Evolutionary conservation across 805 yeast species (phyloP).

Genomic region (Vanderwaltozyma yarrowii): DNA sequence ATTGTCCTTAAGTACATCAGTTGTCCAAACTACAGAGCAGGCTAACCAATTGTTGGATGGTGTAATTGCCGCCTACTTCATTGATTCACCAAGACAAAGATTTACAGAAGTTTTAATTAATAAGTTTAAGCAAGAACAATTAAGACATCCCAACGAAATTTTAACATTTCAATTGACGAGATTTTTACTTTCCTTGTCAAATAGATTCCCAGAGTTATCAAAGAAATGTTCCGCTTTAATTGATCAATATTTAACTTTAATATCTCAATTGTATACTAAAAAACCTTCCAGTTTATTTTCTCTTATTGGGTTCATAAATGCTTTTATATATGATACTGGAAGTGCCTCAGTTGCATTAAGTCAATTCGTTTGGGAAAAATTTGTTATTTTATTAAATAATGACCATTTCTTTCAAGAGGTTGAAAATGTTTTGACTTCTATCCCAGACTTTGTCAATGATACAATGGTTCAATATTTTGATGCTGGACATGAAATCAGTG

Average conservation of each 20-base stretch:
- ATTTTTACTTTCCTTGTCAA: slow-evolving; percentile 21
- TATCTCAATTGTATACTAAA: slow-evolving; percentile 8
- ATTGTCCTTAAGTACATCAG: slow-evolving; percentile 38
- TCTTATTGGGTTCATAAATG: slow-evolving; percentile 31
- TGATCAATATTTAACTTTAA: slow-evolving; percentile 16
- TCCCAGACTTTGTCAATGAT: slow-evolving; percentile 18
- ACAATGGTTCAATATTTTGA: slow-evolving; percentile 24
- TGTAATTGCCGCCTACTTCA: slow-evolving; percentile 37
- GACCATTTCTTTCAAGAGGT: slow-evolving; percentile 12
- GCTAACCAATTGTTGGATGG: slow-evolving; percentile 32
- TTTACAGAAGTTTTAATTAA: slow-evolving; percentile 32
- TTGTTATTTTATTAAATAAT: slow-evolving; percentile 8
- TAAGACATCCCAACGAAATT: slow-evolving; percentile 32
- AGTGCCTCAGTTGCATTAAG: slow-evolving; percentile 9
- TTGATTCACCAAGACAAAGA: slow-evolving; percentile 41
- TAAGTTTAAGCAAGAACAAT: slow-evolving; percentile 26
- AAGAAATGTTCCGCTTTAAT: slow-evolving; percentile 15
- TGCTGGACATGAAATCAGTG: slow-evolving; percentile 20
- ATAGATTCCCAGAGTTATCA: slow-evolving; percentile 21
- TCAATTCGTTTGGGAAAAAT: slow-evolving; percentile 12
- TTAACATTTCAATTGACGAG: slow-evolving; percentile 28
- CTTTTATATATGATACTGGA: slow-evolving; percentile 15
- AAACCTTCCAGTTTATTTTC: slow-evolving; percentile 23
- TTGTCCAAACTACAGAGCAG: slow-evolving; percentile 27
- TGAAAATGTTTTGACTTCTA: slow-evolving; percentile 10